Percentiles rank a stretch among this genome's conserved stretches.
phyloP scores from a whole-genome alignment of 2,329 filamentous ascomycete species.

The Chrysoporthe cubensis region DNA sequence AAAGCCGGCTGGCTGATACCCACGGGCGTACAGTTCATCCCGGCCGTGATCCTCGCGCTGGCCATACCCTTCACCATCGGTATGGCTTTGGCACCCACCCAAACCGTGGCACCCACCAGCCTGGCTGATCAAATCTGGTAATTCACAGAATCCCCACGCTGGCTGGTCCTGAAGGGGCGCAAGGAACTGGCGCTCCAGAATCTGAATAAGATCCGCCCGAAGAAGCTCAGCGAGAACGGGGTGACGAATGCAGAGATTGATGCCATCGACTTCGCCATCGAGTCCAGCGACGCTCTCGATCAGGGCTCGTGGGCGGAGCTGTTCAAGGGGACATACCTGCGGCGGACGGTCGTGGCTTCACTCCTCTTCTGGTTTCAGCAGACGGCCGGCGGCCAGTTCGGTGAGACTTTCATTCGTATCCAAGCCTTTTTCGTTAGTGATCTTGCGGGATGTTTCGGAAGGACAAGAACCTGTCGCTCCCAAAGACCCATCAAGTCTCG shows the following conservation, averaged over 20 bases:
- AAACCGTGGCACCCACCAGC: neutral
- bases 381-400: conserved; percentile 17
- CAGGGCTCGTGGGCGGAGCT: conserved; percentile 13
- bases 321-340: conserved; percentile 17
- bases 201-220: conserved; percentile 18
- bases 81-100: neutral
- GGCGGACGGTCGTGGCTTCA: conserved; percentile 6
- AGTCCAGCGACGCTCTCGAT: conserved; percentile 1
- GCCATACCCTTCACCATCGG: conserved; percentile 14
- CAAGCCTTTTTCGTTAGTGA: neutral
- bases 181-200: conserved; percentile 10
- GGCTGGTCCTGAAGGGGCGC: conserved; percentile 17
- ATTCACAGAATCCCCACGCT: conserved; percentile 14
- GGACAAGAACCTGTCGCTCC: too few relatives aligned
- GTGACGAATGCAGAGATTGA: conserved; percentile 31
- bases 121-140: too few relatives aligned
- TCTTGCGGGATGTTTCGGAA: too few relatives aligned
- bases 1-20: conserved; percentile 14
- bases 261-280: conserved; percentile 14
- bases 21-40: conserved; percentile 14
- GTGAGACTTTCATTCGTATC: neutral
- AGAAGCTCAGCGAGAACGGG: conserved; percentile 35
- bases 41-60: conserved; percentile 1
- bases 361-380: conserved; percentile 20
- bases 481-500: neutral